Percentiles rank a stretch among this genome's conserved stretches.
Conservation (phyloP, 305 asterid genomes). For the Euphrasia arctica region DNA sequence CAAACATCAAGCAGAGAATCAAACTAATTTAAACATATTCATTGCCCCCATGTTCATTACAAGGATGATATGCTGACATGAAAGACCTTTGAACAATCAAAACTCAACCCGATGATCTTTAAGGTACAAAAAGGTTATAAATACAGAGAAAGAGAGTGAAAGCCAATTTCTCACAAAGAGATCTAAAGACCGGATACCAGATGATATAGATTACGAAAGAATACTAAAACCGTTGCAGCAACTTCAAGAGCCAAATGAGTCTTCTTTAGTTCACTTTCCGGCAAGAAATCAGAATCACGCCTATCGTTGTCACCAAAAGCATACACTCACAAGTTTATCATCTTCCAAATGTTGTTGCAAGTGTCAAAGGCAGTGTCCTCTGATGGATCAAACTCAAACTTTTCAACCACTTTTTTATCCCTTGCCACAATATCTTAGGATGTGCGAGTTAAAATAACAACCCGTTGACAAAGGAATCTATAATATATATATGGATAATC, state of each 20-base stretch:
- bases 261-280: not conserved
- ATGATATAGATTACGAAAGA: not conserved
- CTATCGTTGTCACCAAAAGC: not conserved
- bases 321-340: constrained; percentile 35
- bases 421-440: constrained; percentile 47
- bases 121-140: not conserved
- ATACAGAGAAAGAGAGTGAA: not conserved
- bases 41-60: too few relatives aligned
- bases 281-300: not conserved
- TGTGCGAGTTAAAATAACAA: constrained; percentile 1
- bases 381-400: constrained; percentile 42
- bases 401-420: constrained; percentile 44
- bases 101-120: not conserved
- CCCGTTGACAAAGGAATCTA: not conserved
- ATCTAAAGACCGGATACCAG: constrained; percentile 1
- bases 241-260: constrained; percentile 8
- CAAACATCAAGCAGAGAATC: too few relatives aligned
- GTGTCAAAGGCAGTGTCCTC: constrained; percentile 35
- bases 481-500: not conserved
- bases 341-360: constrained; percentile 35
- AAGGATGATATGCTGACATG: too few relatives aligned
- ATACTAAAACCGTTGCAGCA: not conserved
- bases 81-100: not conserved
- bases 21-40: too few relatives aligned
- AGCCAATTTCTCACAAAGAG: not conserved